These are phyloP conservation scores for Quercus bicolor DNA, from an alignment of 306 rosid genomes.

Conservation along the genomic window DNA sequence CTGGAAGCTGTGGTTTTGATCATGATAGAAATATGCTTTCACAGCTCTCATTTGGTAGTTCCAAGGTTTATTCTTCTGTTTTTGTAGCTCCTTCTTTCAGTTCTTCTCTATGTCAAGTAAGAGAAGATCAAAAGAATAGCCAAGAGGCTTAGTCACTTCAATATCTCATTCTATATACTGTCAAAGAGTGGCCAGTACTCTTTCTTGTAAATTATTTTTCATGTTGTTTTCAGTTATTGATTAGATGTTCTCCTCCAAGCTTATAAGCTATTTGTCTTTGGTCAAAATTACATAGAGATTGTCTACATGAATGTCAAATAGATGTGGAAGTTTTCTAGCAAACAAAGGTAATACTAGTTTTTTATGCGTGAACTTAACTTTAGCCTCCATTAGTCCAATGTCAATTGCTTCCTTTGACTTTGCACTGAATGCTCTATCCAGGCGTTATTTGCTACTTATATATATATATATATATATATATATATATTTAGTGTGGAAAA, in stretches of 20 bases:
- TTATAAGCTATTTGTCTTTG: not conserved
- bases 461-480: no score
- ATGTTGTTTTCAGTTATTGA: not conserved
- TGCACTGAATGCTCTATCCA: no score
- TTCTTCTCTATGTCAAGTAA: constrained; percentile 24
- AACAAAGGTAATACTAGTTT: no score
- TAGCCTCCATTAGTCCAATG: no score
- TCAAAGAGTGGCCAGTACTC: not conserved
- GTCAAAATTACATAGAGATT: constrained; percentile 4
- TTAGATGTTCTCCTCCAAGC: constrained; percentile 1
- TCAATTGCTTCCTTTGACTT: no score
- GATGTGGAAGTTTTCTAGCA: not conserved
- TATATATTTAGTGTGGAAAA: no score
- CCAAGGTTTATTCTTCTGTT: constrained; percentile 89
- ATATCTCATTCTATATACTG: not conserved
- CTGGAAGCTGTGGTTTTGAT: constrained; percentile 19
- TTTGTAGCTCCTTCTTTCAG: constrained; percentile 93
- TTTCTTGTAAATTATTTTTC: not conserved
- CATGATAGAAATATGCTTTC: constrained; percentile 8
- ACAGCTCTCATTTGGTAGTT: constrained; percentile 53
- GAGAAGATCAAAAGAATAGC: not conserved
- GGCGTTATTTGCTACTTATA: no score
- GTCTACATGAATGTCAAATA: not conserved
- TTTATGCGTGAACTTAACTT: no score
- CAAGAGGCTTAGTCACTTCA: not conserved